Base-by-base conservation (phyloP, 1,284 basidiomycete species). In the Cutaneotrichosporon dermatis region DNA sequence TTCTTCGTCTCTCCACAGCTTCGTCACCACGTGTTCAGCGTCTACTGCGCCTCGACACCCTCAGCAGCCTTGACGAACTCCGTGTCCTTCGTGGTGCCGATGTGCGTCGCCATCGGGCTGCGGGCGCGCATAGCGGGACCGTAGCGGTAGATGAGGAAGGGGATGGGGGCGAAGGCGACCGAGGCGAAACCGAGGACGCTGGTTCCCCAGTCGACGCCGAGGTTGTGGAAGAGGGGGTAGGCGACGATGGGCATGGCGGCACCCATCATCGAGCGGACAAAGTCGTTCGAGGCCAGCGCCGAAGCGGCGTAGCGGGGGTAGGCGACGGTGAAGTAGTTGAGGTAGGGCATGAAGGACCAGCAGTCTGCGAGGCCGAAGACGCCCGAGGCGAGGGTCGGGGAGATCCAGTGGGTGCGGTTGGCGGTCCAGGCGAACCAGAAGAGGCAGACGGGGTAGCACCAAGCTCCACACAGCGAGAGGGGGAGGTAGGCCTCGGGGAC, bases 301-400 rank as follows among this genome's bases (percentile, higher is more conserved):
- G 63, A 73, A 11, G 67, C 72, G 41, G 86, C 83, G 67, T 86
- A 81, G 35, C 86, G 73, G 0, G 86, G 84, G 72, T 87, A 88
- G 0, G 84, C 76, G 65, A 87, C 86, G 37, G 88, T 82, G 58
- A 88, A 79, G 62, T 89, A 86, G 51, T 71, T 72, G 42, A 76
- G 67, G n/a, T 72, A 74, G 9, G 69, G 60, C 68, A 71, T 63
- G 41, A 60, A 60, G 41, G 44, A 57, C 56, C 55, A 62, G 60
- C 59, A 63, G 54, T 64, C 60, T 4, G 57, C 60, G 25, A 72
- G 67, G 25, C 78, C 76, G 42, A 79, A 71, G 44, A 78, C 68
- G 8, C 60, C 63, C 12, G 72, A 59, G 0, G 75, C 76, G 9
- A 79, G 51, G 0, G 74, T 64, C 6, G 68, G 69, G 4, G 69